Base-by-base conservation (phyloP, 805 yeast genomes). In the Brettanomyces anomalus region DNA sequence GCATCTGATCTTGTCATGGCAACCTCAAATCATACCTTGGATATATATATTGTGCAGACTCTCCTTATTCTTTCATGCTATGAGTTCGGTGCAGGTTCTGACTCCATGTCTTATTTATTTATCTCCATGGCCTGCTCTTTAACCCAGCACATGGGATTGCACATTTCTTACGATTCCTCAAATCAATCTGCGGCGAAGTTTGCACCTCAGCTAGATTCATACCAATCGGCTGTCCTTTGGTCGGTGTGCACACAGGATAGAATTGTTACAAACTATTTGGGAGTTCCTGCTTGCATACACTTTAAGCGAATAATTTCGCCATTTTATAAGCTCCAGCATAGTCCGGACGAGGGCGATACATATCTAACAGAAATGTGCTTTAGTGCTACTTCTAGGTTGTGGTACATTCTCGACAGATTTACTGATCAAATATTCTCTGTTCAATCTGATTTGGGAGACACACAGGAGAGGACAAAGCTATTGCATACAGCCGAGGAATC, bases 71-170 rank as follows among this genome's bases (percentile, higher is more conserved):
- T 61, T 18, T 60, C 65, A 4, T 53, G 58, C 36, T 62, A 61
- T 40, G 64, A 61, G 37, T 37, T 55, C 43, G 61, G 64, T 1
- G 52, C 53, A 48, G 61, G 60, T 4, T 52, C 53, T 33, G 52
- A 55, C 16, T 56, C 64, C 4, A 56, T 58, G 37, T 53, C 66
- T 0, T 61, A 61, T 38, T 38, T 61, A 5, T 55, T 53, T 26
- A 46, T 55, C 7, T 54, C 64, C 1, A 55, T 62, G 50, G 56
- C 61, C 1, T 61, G 66, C 32, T 50, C 65, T 4, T 41, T 60
- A 19, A 50, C 63, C 1, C 66, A 62, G 42, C 65, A 62, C 40
- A 53, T 61, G 57, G 65, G 66, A 3, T 45, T 53, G 19, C 66
- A 61, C 39, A 60, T 61, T 16, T 49, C 56, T 1, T 53, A 55